These are phyloP conservation scores for Dovyalis caffra DNA, from an alignment of 345 rosid genomes.

Conservation along the genomic window DNA sequence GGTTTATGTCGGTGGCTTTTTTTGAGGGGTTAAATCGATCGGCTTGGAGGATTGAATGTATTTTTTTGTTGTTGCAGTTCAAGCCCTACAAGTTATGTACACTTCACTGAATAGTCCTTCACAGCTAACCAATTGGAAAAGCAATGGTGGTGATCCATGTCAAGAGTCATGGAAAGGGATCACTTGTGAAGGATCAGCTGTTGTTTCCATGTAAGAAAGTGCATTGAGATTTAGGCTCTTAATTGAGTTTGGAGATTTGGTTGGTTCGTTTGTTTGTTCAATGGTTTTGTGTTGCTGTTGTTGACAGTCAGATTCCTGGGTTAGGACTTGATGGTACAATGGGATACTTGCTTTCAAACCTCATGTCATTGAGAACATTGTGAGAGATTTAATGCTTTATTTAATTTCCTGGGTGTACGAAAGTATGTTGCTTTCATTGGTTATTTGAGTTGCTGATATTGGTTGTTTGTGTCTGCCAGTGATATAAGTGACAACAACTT, in stretches of 20 bases:
- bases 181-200: conserved; percentile 79
- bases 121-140: conserved; percentile 89
- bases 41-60: not conserved
- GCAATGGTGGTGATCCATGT: conserved; percentile 87
- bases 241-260: not conserved
- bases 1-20: not conserved
- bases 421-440: conserved; percentile 7
- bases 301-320: conserved; percentile 72
- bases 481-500: conserved; percentile 87
- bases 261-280: conserved; percentile 7
- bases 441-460: conserved; percentile 18
- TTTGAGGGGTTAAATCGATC: not conserved
- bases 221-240: not conserved
- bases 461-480: conserved; percentile 38
- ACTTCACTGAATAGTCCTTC: conserved; percentile 75
- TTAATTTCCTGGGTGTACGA: not conserved
- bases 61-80: conserved; percentile 48
- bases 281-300: conserved; percentile 10
- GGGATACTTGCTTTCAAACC: conserved; percentile 84
- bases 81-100: conserved; percentile 81
- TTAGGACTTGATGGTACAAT: conserved; percentile 76
- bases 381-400: conserved; percentile 28
- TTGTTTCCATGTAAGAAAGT: conserved; percentile 68
- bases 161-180: conserved; percentile 94
- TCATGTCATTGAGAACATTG: conserved; percentile 72